phyloP scores from a whole-genome alignment of 306 rosid genomes.

The Glycyrrhiza uralensis region DNA sequence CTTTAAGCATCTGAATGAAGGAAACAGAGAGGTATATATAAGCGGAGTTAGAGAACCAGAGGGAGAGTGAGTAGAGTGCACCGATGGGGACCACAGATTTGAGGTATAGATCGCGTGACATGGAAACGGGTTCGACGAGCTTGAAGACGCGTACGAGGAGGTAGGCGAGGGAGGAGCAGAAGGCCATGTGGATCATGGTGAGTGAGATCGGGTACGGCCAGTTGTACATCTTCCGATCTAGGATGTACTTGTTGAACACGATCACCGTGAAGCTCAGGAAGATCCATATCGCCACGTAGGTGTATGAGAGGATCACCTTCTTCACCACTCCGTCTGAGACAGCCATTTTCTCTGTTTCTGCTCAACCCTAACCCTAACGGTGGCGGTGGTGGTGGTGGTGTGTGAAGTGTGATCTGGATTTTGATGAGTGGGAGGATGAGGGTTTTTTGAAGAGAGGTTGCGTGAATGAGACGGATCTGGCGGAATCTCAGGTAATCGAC shows the following conservation, averaged over 20 bases:
- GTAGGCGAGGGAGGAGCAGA: constrained; percentile 83
- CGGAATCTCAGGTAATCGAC: constrained; percentile 12
- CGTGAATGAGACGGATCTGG: not conserved
- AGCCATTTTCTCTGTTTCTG: constrained; percentile 53
- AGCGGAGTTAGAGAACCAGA: constrained; percentile 92
- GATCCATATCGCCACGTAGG: constrained; percentile 91
- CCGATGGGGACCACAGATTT: constrained; percentile 91
- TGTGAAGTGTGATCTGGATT: not conserved
- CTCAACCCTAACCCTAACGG: constrained; percentile 40
- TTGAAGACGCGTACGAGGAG: constrained; percentile 76
- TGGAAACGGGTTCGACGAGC: constrained; percentile 84
- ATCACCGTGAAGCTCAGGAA: constrained; percentile 91
- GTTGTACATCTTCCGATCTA: constrained; percentile 87
- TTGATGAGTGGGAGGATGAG: not conserved
- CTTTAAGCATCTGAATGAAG: constrained; percentile 94
- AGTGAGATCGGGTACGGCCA: constrained; percentile 96
- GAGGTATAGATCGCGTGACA: constrained; percentile 80
- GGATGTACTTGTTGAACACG: constrained; percentile 93
- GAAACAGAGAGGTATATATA: constrained; percentile 89
- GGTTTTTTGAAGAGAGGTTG: not conserved
- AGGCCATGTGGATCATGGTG: constrained; percentile 98
- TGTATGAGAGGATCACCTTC: constrained; percentile 77
- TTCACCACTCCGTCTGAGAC: constrained; percentile 71
- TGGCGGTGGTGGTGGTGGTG: too few species aligned
- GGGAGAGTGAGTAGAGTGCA: constrained; percentile 85